Evolutionary conservation across 2,329 filamentous ascomycete genomes (phyloP).

Genomic region (Thelonectria blattea): DNA sequence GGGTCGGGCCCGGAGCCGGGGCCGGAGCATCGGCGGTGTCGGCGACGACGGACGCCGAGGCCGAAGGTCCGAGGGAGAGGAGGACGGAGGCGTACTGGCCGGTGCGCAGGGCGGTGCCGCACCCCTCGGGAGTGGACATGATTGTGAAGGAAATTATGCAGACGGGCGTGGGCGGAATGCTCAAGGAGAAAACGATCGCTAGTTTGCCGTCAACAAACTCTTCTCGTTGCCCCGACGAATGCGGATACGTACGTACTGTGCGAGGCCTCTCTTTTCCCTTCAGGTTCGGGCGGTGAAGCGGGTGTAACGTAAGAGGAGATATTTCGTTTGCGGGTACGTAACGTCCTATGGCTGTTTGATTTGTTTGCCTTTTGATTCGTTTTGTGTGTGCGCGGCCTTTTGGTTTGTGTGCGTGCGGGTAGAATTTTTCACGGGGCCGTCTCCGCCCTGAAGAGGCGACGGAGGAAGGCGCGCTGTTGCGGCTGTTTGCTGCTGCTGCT

Average conservation of each 20-base stretch:
- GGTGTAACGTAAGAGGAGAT: background rate
- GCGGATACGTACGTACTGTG: background rate
- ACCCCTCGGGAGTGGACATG: conserved; percentile 18
- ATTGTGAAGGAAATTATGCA: background rate
- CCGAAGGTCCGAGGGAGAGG: conserved; percentile 25
- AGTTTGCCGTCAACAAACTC: background rate
- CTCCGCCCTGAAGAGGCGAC: conserved; percentile 3
- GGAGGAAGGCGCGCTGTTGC: no score
- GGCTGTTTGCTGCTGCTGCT: no score
- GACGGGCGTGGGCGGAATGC: background rate
- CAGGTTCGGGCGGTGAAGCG: background rate
- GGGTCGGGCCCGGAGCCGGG: conserved; percentile 29
- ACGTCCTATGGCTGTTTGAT: background rate
- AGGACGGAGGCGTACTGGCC: conserved; percentile 35
- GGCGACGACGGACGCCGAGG: conserved; percentile 9
- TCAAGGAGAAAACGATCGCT: background rate
- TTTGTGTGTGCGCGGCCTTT: conserved; percentile 14
- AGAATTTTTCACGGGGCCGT: conserved; percentile 12
- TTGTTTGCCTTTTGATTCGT: background rate
- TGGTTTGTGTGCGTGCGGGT: conserved; percentile 11
- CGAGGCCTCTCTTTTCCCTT: background rate
- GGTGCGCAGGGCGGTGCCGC: conserved; percentile 32
- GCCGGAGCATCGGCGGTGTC: conserved; percentile 21
- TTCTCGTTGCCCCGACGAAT: background rate
- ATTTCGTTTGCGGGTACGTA: conserved; percentile 3